These are phyloP conservation scores for Melocanna baccifera DNA, from an alignment of 176 grass and related monocot species.

Conservation along the genomic window DNA sequence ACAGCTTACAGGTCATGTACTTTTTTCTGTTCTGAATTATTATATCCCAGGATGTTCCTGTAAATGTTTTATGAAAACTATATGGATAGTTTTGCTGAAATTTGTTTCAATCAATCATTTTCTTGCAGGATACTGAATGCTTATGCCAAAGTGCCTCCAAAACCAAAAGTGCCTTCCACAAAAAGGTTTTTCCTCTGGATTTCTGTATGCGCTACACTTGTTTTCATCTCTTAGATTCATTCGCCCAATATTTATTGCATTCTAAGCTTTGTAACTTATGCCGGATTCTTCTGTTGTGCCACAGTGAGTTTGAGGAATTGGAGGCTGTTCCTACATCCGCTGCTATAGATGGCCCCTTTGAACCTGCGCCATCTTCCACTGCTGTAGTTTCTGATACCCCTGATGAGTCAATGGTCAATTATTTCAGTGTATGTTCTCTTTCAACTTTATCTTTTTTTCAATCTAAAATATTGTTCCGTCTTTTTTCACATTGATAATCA, in stretches of 20 bases:
- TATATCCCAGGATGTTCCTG: neutral
- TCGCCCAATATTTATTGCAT: neutral
- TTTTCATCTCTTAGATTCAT: neutral
- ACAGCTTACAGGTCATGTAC: neutral
- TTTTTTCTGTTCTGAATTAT: neutral
- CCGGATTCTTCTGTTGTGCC: neutral
- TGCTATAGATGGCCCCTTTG: constrained; percentile 71
- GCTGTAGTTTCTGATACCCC: constrained; percentile 41
- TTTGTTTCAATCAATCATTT: constrained; percentile 24
- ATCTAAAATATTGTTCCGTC: neutral
- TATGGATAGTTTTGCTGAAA: neutral
- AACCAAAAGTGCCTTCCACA: constrained; percentile 60
- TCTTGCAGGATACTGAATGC: constrained; percentile 82
- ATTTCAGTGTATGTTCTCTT: constrained; percentile 56
- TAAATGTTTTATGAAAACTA: neutral
- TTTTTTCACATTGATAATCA: neutral
- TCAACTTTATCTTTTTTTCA: neutral
- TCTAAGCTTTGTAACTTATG: neutral
- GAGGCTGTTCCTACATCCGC: constrained; percentile 73
- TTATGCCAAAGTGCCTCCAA: constrained; percentile 79
- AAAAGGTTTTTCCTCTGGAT: constrained; percentile 57
- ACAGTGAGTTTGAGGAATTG: constrained; percentile 79
- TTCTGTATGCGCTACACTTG: neutral
- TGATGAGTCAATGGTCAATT: constrained; percentile 58
- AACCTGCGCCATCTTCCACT: constrained; percentile 38